phyloP scores from a whole-genome alignment of 768 basidiomycete genomes.

The Tubosaeta sp. region DNA sequence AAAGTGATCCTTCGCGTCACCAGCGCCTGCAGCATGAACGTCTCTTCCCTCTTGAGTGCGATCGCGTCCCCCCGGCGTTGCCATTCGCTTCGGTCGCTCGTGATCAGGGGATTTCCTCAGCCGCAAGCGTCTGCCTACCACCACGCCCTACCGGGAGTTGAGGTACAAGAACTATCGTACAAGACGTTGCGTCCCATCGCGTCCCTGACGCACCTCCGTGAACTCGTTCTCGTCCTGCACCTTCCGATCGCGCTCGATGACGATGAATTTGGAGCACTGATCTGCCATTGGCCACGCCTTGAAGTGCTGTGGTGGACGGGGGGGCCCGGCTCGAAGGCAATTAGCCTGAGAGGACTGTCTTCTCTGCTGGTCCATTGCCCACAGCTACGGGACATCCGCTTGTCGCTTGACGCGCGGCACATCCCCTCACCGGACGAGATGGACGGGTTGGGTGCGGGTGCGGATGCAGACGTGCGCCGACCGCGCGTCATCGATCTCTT shows the following conservation, averaged over 20 bases:
- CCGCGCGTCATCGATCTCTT: background rate
- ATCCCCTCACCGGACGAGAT: too few species aligned
- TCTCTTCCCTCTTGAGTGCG: background rate
- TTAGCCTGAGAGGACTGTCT: background rate
- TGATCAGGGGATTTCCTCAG: background rate
- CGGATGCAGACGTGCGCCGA: too few species aligned
- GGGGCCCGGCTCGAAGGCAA: background rate
- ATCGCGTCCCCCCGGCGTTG: background rate
- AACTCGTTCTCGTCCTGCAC: background rate
- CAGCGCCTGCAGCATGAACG: background rate
- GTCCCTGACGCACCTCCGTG: constrained; percentile 1
- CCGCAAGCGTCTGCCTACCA: background rate
- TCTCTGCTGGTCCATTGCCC: too few species aligned
- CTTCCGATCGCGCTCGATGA: background rate
- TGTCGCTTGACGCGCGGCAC: too few species aligned
- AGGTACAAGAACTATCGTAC: background rate
- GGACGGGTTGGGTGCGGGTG: too few species aligned
- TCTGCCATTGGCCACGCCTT: background rate
- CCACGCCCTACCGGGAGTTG: background rate
- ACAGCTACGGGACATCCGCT: too few species aligned
- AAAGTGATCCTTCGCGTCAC: background rate
- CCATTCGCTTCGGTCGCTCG: constrained; percentile 2
- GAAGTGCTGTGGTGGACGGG: too few species aligned
- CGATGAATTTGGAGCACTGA: background rate
- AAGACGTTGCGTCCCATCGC: background rate